A percentile compares a stretch with the other conserved stretches of the same genome.
Conservation (phyloP, 2,329 filamentous ascomycete species). For the Scortechinia acanthostroma region DNA sequence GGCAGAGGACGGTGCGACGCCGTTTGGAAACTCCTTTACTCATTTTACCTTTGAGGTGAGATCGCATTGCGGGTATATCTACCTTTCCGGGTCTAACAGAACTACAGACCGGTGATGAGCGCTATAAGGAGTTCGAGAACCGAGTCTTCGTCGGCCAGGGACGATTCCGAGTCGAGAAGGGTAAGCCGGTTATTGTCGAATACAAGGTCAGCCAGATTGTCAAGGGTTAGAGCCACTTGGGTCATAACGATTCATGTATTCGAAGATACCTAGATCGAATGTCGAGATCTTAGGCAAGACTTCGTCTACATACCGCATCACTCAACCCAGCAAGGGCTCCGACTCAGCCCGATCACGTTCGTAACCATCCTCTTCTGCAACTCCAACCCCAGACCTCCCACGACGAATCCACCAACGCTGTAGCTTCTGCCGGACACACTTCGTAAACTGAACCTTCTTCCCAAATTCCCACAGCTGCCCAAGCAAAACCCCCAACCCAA, state of each 20-base stretch:
- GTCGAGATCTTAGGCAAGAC: not conserved
- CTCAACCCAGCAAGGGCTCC: not conserved
- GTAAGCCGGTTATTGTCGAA: conserved; percentile 24
- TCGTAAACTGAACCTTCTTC: not conserved
- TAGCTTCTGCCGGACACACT: not conserved
- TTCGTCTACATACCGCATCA: not conserved
- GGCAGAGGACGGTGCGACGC: conserved; percentile 19
- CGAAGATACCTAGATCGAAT: not conserved
- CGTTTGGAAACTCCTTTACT: conserved; percentile 28
- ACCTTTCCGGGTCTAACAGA: conserved; percentile 5
- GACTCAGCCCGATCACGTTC: not conserved
- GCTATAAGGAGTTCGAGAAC: conserved; percentile 28
- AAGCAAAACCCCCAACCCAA: not conserved
- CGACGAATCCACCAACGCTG: not conserved
- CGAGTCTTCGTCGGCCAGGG: conserved; percentile 27
- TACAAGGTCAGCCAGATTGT: conserved; percentile 29
- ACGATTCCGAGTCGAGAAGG: conserved; percentile 24
- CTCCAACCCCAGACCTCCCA: not conserved
- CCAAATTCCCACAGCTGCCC: not conserved
- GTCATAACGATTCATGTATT: not conserved
- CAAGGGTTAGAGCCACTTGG: conserved; percentile 7
- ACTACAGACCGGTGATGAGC: conserved; percentile 25
- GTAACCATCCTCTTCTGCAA: not conserved
- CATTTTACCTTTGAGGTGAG: not conserved
- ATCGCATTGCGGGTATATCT: not conserved